Conservation (phyloP, 495 filamentous ascomycete species). For the Penicillium riverlandense region DNA sequence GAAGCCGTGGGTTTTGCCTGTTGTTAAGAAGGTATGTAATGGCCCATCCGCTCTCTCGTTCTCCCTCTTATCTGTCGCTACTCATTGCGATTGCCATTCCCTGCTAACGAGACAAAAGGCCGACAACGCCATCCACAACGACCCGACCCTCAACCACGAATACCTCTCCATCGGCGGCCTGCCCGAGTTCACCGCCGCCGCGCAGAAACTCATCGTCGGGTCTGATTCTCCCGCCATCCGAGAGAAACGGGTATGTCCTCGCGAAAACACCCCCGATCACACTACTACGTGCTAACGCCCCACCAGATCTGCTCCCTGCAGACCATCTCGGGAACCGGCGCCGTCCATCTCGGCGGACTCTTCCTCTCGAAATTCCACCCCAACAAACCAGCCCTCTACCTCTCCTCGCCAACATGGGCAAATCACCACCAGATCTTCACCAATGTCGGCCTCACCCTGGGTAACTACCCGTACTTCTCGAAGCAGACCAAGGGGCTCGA, state of each 20-base stretch:
- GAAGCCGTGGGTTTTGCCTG: slow-evolving; percentile 97
- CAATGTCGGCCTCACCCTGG: slow-evolving; percentile 75
- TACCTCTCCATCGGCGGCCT: slow-evolving; percentile 96
- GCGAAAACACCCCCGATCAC: too few species aligned
- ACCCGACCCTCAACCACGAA: slow-evolving; percentile 92
- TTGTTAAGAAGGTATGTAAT: slow-evolving; percentile 79
- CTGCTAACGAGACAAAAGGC: slow-evolving; percentile 49
- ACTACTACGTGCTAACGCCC: neutral
- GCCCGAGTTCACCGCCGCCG: slow-evolving; percentile 72
- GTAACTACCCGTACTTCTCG: slow-evolving; percentile 90
- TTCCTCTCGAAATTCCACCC: slow-evolving; percentile 52
- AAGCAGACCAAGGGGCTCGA: slow-evolving; percentile 82
- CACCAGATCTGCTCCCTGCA: slow-evolving; percentile 44
- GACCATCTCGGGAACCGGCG: slow-evolving; percentile 55
- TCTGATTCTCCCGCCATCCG: slow-evolving; percentile 68
- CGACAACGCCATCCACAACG: slow-evolving; percentile 76
- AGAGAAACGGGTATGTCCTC: slow-evolving; percentile 64
- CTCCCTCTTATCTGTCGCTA: neutral
- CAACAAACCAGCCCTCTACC: slow-evolving; percentile 63
- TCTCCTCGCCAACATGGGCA: slow-evolving; percentile 93
- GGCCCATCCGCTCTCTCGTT: neutral
- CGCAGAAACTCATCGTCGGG: slow-evolving; percentile 84
- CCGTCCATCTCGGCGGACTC: slow-evolving; percentile 48
- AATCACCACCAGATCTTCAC: slow-evolving; percentile 98
- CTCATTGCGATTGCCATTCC: slow-evolving; percentile 5